These are phyloP conservation scores for Athelia sp. DNA, from an alignment of 1,284 basidiomycete species.

Conservation along the genomic window DNA sequence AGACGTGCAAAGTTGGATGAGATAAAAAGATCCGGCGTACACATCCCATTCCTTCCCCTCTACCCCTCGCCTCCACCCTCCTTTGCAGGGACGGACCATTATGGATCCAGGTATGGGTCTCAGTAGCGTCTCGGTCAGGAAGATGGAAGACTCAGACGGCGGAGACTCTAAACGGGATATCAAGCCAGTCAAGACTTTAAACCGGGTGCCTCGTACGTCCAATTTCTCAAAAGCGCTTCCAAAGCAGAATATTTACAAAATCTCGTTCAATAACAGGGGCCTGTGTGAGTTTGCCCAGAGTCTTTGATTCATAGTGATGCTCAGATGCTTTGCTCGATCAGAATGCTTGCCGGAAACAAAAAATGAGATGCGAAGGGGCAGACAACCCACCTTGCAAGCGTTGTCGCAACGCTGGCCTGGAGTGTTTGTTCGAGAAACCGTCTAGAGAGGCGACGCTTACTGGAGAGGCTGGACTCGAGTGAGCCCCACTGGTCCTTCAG, in stretches of 20 bases:
- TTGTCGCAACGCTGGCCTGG: conserved; percentile 78
- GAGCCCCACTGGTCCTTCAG: conserved; percentile 27
- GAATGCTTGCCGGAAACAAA: conserved; percentile 84
- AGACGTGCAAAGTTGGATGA: too few relatives aligned
- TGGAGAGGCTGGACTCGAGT: conserved; percentile 86
- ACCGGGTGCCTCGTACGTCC: conserved; percentile 75
- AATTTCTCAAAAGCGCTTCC: conserved; percentile 6
- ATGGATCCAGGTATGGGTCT: conserved; percentile 14
- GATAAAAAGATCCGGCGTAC: too few relatives aligned
- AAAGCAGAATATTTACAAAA: not conserved
- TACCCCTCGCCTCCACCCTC: not conserved
- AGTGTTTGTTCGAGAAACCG: conserved; percentile 89
- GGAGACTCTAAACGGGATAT: conserved; percentile 49
- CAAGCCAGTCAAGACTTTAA: conserved; percentile 73
- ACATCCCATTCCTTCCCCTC: conserved; percentile 19
- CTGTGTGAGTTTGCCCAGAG: conserved; percentile 48
- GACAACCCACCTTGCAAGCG: conserved; percentile 89
- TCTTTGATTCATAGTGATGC: conserved; percentile 7
- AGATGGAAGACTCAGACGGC: conserved; percentile 38
- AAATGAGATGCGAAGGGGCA: conserved; percentile 87
- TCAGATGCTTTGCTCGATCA: conserved; percentile 22
- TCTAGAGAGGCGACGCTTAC: conserved; percentile 78
- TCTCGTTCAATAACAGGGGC: conserved; percentile 46
- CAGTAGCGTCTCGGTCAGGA: conserved; percentile 25
- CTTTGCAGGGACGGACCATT: not conserved